Evolutionary conservation across 495 filamentous ascomycete species (phyloP), one percentile per base, ranked within the genome.

Genomic region (Cercophora newfieldiana): DNA sequence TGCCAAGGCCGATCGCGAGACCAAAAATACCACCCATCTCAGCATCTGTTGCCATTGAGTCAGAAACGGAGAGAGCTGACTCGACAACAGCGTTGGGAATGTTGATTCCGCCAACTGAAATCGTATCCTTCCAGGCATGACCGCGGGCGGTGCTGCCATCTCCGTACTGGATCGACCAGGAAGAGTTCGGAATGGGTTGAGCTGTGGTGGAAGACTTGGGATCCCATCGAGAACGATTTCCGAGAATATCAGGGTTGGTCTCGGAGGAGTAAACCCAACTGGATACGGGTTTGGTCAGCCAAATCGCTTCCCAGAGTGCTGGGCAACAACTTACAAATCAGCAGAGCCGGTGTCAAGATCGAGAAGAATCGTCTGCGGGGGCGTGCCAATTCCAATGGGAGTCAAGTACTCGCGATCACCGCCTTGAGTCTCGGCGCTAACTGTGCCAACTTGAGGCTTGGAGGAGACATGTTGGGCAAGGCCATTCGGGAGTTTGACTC

Each of bases 331-430:
- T 83, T 85, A 94, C 69, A 92, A 81, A 80, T 93, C 91, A 25
- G 88, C 80, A 19, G 89, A 91, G 1, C 90, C 91, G 55, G 90
- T 91, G 74, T 94, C 91, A 51, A 93, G 84, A 67, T 91, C 87
- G 26, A 93, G 73, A 29, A 73, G 83, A 62, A 93, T 65, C 21
- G 73, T 84, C 78, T 93, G 90, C 1, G 82, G 80, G 25, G 91
- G 90, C 1, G 85, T 89, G 24, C 91, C 91, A 69, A 93, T 88
- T 0, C 77, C 72, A 51, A 93, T 82, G 19, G 81, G 77, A 33
- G 83, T 86, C 28, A 93, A 80, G 69, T 90, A 93, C 72, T 86
- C 73, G 24, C 86, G 81, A 72, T 93, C 90, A 31, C 62, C 7
- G 5, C 16, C 58, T 12, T 70, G 31, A 16, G 64, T 65, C 16